phyloP scores from a whole-genome alignment of 2,329 filamentous ascomycete genomes.

The Dryadomyces quercus-mongolicae region DNA sequence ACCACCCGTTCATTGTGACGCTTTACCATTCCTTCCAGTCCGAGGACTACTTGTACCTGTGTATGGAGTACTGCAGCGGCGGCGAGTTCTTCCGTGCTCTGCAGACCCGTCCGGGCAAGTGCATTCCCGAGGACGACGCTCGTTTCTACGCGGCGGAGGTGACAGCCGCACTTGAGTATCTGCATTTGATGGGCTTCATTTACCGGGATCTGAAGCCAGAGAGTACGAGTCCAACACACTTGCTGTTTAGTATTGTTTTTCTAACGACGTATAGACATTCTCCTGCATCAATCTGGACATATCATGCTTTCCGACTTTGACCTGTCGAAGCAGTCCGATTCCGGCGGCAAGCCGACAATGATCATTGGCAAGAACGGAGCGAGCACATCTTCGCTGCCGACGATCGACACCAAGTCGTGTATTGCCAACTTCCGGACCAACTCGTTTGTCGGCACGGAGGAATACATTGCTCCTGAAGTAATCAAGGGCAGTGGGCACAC shows the following conservation, averaged over 20 bases:
- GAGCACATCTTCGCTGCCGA: slow-evolving; percentile 74
- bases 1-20: slow-evolving; percentile 97
- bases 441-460: slow-evolving; percentile 95
- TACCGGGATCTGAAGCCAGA: slow-evolving; percentile 97
- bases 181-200: slow-evolving; percentile 98
- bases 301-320: slow-evolving; percentile 99
- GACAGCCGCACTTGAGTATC: slow-evolving; percentile 87
- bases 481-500: slow-evolving; percentile 98
- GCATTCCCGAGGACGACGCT: slow-evolving; percentile 91
- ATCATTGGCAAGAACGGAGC: slow-evolving; percentile 84
- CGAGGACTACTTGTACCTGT: slow-evolving; percentile 96
- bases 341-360: slow-evolving; percentile 94
- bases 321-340: slow-evolving; percentile 92
- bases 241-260: not conserved
- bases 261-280: slow-evolving; percentile 55
- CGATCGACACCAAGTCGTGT: slow-evolving; percentile 97
- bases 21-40: slow-evolving; percentile 99
- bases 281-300: slow-evolving; percentile 97
- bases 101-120: slow-evolving; percentile 93
- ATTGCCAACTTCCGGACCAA: slow-evolving; percentile 98
- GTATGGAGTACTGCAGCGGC: slow-evolving; percentile 99
- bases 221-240: slow-evolving; percentile 47
- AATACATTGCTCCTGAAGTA: slow-evolving; percentile 97
- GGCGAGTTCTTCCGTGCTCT: slow-evolving; percentile 96
- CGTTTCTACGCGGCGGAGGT: slow-evolving; percentile 97